phyloP scores from a whole-genome alignment of 2,329 filamentous ascomycete genomes.

The Byssothecium circinans region DNA sequence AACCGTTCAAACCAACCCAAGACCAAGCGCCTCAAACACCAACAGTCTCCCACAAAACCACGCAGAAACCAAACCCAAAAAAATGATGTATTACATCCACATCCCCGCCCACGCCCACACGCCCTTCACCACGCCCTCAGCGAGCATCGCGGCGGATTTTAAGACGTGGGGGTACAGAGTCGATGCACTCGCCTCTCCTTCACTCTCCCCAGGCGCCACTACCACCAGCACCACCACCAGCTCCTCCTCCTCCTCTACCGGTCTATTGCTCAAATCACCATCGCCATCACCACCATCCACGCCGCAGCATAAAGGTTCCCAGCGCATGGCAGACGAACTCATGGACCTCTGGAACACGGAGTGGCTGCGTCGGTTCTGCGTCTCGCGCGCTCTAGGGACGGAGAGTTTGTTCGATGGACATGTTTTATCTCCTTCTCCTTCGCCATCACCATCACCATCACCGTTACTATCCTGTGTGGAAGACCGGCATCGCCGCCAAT shows the following conservation, averaged over 20 bases:
- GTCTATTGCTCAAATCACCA: background rate
- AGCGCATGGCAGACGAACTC: background rate
- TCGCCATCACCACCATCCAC: background rate
- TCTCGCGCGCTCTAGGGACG: background rate
- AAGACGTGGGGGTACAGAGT: conserved; percentile 2
- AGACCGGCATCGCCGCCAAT: background rate
- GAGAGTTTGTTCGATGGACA: background rate
- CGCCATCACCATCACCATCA: too few relatives aligned
- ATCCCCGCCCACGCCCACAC: background rate
- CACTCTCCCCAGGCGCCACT: background rate
- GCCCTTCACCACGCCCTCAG: background rate
- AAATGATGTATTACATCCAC: background rate
- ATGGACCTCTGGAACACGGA: conserved; percentile 1
- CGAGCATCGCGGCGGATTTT: conserved; percentile 1
- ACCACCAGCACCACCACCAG: background rate
- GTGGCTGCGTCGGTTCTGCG: background rate
- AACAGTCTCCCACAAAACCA: too few relatives aligned
- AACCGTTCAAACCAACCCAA: too few relatives aligned
- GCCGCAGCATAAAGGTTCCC: background rate
- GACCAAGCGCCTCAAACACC: too few relatives aligned
- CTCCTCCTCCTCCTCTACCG: background rate
- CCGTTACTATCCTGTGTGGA: too few relatives aligned
- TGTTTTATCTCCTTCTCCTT: background rate
- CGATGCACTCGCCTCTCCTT: background rate
- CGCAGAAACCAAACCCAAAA: too few relatives aligned